Evolutionary conservation across 768 basidiomycete genomes (phyloP).

Genomic region (Gelatoporia subvermispora): DNA sequence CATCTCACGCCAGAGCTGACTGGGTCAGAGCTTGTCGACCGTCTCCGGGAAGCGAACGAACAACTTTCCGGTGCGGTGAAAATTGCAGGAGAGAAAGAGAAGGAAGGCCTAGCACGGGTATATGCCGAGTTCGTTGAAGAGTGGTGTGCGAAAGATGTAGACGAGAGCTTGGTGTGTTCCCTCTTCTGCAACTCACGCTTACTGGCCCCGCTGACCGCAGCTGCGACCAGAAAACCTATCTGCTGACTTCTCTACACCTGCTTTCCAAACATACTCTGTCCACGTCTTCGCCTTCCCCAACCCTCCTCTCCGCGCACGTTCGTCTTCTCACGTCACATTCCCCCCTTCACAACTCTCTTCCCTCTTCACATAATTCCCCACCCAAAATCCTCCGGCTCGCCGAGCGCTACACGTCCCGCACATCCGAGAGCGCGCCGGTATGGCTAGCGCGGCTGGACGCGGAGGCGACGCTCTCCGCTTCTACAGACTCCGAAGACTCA

Average conservation of each 20-base stretch:
- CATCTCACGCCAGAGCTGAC: constrained; percentile 28
- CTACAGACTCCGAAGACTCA: too few relatives aligned
- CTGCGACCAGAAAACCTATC: constrained; percentile 21
- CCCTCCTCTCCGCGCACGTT: constrained; percentile 33
- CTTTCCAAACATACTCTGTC: constrained; percentile 15
- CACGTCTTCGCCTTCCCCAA: constrained; percentile 15
- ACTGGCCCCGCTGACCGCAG: neutral
- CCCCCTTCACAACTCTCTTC: constrained; percentile 15
- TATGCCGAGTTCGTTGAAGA: constrained; percentile 43
- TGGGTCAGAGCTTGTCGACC: constrained; percentile 52
- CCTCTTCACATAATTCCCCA: constrained; percentile 12
- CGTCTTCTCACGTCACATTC: constrained; percentile 26
- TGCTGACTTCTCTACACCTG: constrained; percentile 22
- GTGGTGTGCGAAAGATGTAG: constrained; percentile 37
- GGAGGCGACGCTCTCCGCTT: constrained; percentile 28
- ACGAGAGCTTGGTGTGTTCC: constrained; percentile 25
- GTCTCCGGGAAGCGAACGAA: constrained; percentile 43
- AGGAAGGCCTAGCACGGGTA: constrained; percentile 28
- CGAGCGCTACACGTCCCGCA: constrained; percentile 38
- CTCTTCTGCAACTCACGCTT: neutral
- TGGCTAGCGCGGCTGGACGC: constrained; percentile 51
- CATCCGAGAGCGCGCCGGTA: constrained; percentile 33
- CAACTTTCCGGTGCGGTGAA: constrained; percentile 37
- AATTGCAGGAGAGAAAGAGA: constrained; percentile 11
- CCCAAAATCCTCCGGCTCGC: constrained; percentile 35